Percentiles rank a stretch among this genome's conserved stretches.
Evolutionary conservation across 768 basidiomycete species (phyloP).

Genomic region (Calocera cornea): DNA sequence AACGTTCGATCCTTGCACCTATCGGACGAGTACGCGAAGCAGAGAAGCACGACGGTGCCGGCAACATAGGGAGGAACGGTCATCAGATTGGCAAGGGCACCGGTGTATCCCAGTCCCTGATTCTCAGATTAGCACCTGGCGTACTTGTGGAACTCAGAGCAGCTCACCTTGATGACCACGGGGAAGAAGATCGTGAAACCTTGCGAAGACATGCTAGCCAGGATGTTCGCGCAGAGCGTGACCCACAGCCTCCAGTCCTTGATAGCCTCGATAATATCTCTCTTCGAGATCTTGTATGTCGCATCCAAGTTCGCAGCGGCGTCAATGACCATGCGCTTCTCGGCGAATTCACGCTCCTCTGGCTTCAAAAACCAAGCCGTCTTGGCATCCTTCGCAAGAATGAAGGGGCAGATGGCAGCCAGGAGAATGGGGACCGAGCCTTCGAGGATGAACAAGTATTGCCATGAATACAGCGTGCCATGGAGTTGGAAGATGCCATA

Average conservation of each 20-base stretch:
- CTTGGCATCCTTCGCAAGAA: not conserved
- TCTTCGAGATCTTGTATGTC: not conserved
- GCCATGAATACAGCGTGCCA: not conserved
- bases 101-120: not conserved
- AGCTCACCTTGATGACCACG: not conserved
- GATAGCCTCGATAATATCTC: not conserved
- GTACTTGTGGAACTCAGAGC: not conserved
- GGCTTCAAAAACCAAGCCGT: not conserved
- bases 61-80: constrained; percentile 14
- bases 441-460: constrained; percentile 3
- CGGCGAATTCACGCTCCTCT: not conserved
- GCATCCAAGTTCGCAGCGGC: not conserved
- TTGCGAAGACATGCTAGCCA: not conserved
- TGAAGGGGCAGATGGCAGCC: not conserved
- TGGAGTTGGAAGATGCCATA: not conserved
- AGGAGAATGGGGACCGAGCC: not conserved
- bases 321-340: constrained; percentile 2
- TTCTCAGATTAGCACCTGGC: not conserved
- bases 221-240: not conserved
- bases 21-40: constrained; percentile 23
- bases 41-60: constrained; percentile 17
- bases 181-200: constrained; percentile 2
- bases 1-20: constrained; percentile 21
- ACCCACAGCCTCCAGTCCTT: constrained; percentile 2
- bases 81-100: constrained; percentile 6